Evolutionary conservation across 768 basidiomycete genomes (phyloP).

Genomic region (Inosperma sp.): DNA sequence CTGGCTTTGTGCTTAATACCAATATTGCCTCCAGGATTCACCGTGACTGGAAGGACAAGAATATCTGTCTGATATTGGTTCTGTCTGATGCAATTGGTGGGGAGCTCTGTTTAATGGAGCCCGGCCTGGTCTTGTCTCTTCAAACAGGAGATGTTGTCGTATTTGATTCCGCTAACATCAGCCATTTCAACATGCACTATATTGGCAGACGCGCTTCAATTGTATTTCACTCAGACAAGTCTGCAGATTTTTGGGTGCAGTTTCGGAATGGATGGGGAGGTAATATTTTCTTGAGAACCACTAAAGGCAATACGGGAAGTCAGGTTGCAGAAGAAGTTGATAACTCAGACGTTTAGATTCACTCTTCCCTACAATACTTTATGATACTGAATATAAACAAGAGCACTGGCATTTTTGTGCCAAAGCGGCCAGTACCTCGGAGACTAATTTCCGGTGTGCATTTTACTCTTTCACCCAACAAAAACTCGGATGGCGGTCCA

Average conservation of each 20-base stretch:
- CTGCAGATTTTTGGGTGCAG: background rate
- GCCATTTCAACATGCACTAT: constrained; percentile 23
- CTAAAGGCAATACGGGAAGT: background rate
- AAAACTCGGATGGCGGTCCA: no score
- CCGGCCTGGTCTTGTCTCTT: constrained; percentile 16
- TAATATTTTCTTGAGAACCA: constrained; percentile 9
- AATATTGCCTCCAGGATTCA: constrained; percentile 16
- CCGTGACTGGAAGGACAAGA: constrained; percentile 12
- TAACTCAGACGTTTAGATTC: background rate
- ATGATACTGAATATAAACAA: no score
- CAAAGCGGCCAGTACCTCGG: no score
- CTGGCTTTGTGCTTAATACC: constrained; percentile 19
- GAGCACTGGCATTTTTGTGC: no score
- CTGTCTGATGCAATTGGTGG: constrained; percentile 14
- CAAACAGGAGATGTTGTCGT: constrained; percentile 13
- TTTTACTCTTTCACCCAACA: no score
- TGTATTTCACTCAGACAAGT: constrained; percentile 21
- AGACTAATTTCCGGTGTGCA: no score
- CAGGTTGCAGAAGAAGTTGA: background rate
- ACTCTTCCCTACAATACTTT: background rate
- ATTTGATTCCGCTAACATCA: constrained; percentile 17
- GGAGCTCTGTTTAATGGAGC: constrained; percentile 19
- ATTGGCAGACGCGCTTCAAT: constrained; percentile 19
- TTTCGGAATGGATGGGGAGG: constrained; percentile 12
- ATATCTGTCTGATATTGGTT: constrained; percentile 13